phyloP scores from a whole-genome alignment of 2,329 filamentous ascomycete genomes.

The Ceratocystiopsis minuta region DNA sequence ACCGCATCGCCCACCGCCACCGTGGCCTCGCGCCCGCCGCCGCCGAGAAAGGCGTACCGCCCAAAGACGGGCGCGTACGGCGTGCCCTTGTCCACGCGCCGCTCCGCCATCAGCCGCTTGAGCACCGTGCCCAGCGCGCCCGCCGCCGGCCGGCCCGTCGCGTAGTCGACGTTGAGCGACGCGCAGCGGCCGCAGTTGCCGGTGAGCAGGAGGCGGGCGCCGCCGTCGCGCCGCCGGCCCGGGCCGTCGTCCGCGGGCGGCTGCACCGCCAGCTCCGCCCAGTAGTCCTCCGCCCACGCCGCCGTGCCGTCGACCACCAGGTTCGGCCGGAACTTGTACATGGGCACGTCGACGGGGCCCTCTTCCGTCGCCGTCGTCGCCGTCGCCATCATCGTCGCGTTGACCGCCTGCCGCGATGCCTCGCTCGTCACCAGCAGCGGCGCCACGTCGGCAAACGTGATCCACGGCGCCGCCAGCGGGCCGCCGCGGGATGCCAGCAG shows the following conservation, averaged over 20 bases:
- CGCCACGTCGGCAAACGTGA: conserved; percentile 37
- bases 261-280: conserved; percentile 38
- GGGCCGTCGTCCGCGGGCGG: conserved; percentile 5
- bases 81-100: conserved; percentile 49
- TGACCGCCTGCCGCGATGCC: conserved; percentile 51
- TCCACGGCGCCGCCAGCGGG: conserved; percentile 3
- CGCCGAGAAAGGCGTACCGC: conserved; percentile 44
- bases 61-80: conserved; percentile 58
- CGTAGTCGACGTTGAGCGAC: conserved; percentile 55
- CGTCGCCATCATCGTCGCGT: conserved; percentile 24
- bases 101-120: conserved; percentile 52
- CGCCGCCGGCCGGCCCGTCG: conserved; percentile 38
- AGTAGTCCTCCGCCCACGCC: conserved; percentile 55
- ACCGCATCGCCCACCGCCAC: conserved; percentile 35
- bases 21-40: conserved; percentile 6
- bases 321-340: conserved; percentile 56
- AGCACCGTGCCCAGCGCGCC: conserved; percentile 43
- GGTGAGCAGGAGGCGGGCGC: conserved; percentile 35
- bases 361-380: no score
- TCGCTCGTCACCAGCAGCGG: conserved; percentile 57
- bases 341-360: conserved; percentile 31
- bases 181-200: conserved; percentile 52
- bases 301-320: conserved; percentile 45
- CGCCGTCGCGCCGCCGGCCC: no score
- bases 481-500: not conserved